Evolutionary conservation across 345 rosid genomes (phyloP), one percentile per base, ranked within the genome.

Genomic region (Rhodomyrtus tomentosa): DNA sequence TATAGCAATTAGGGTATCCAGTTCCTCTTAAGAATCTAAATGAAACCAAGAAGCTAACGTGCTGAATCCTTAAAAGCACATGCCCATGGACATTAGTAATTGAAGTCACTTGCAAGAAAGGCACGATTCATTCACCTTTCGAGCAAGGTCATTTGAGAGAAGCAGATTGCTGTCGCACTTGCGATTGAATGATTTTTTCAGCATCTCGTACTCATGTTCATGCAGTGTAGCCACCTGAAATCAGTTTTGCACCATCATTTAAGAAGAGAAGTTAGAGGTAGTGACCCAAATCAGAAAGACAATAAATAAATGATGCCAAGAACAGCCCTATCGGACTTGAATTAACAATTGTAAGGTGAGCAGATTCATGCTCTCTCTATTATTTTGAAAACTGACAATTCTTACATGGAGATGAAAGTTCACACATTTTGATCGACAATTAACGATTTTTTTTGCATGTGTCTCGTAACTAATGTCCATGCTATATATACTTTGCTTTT

Each of bases 121-220:
- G 14, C 42, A 32, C 15, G 5, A 80, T 81, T 49, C 14, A 3
- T 84, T 56, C 83, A 95, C 96, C 96, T 84, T 90, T 36, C 86
- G 84, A 73, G 84, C 49, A 81, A 82, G 86, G 83, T 80, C 87
- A 48, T 56, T 86, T 36, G 90, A 85, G 81, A 92, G 87, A 40
- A 89, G 50, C 74, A 93, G 72, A 88, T 91, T 91, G 38, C 73
- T 83, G 55, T 58, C 54, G 5, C 49, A 84, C 29, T 51, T 56
- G 45, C 29, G 81, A 45, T 76, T 89, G 15, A 92, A 50, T 36
- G 90, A 88, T 84, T 86, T 84, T 5, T 68, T 86, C 2, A 94
- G 91, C 83, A 81, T 90, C 85, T 83, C 87, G 68, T 91, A 88
- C 58, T 92, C 95, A 54, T 89, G 88, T 76, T 87, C 87, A 1